Evolutionary conservation across 1,284 basidiomycete species (phyloP), one percentile per base, ranked within the genome.

Genomic region (Trametes pubescens): DNA sequence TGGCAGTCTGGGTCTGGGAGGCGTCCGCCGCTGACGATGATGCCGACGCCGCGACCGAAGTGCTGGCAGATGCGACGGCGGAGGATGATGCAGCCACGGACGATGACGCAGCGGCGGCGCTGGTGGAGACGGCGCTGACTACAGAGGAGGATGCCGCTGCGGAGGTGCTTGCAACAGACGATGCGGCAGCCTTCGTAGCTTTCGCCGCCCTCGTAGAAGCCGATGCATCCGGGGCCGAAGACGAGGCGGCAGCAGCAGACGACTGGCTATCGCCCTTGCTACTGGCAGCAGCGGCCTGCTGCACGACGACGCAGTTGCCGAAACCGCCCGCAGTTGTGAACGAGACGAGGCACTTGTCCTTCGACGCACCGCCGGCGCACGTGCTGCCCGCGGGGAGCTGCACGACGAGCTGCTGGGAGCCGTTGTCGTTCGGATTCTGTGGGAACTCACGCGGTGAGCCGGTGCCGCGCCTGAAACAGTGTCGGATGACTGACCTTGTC

Each of bases 221-320:
- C 29, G 29, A 32, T 32, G 29, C 29, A 8, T 3, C 29, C 4
- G 29, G 29, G 4, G 29, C 29, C 3, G 29, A 32, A 32, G 29
- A 32, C 8, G 29, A 3, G 29, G 29, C 29, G 29, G 29, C 29
- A 32, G 29, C 29, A 32, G 29, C 29, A 8, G 29, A 4, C 29
- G 29, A 32, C 8, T 32, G 29, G 29, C 29, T 32, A 32, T 32
- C 29, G 8, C 29, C 29, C 29, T 44, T 44, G 43, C 22, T 16
- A 14, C 13, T 16, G 11, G 61, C 53, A 21, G 51, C 18, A 26
- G 49, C 38, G 18, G 51, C 59, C 40, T 56, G 55, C 48, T 65
- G 61, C 13, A 81, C 80, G 53, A 80, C 81, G n/a, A 82, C 78
- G 65, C 84, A 86, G 71, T 85, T 85, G 59, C 83, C 85, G 68